phyloP scores from a whole-genome alignment of 2,329 filamentous ascomycete species.

The Alternaria arborescens region DNA sequence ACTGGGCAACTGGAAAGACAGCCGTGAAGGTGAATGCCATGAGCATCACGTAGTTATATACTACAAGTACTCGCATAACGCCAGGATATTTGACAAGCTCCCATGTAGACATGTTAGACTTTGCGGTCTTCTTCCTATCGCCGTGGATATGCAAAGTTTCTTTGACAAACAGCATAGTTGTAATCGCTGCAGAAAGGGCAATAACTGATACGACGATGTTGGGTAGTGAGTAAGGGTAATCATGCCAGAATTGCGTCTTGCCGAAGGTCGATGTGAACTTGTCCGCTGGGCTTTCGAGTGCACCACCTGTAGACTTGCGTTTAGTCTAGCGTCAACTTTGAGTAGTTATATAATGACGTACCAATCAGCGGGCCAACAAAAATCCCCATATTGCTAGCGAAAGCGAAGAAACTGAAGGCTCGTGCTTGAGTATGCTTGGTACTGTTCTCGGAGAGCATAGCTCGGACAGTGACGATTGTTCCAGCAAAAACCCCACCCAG shows the following conservation, averaged over 20 bases:
- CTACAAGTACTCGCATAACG: slow-evolving; percentile 70
- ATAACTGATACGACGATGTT: slow-evolving; percentile 66
- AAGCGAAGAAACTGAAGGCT: slow-evolving; percentile 80
- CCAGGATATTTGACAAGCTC: slow-evolving; percentile 69
- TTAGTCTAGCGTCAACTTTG: not conserved
- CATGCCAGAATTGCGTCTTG: slow-evolving; percentile 64
- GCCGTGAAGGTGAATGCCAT: slow-evolving; percentile 77
- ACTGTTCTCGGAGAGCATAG: slow-evolving; percentile 79
- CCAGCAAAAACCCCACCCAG: slow-evolving; percentile 77
- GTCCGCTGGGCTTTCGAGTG: slow-evolving; percentile 70
- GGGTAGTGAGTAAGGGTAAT: slow-evolving; percentile 72
- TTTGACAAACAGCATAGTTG: slow-evolving; percentile 66
- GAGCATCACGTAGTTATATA: slow-evolving; percentile 72
- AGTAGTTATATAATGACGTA: slow-evolving; percentile 18
- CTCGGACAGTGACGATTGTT: slow-evolving; percentile 75
- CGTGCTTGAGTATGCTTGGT: slow-evolving; percentile 74
- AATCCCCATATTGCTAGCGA: slow-evolving; percentile 77
- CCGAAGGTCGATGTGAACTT: slow-evolving; percentile 70
- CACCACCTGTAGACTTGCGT: slow-evolving; percentile 62
- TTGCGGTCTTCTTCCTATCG: slow-evolving; percentile 26
- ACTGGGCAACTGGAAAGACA: slow-evolving; percentile 73
- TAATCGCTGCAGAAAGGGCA: slow-evolving; percentile 62
- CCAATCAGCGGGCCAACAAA: slow-evolving; percentile 73
- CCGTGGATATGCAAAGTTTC: slow-evolving; percentile 57
- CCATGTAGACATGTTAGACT: slow-evolving; percentile 56